phyloP scores from a whole-genome alignment of 495 filamentous ascomycete genomes.

The Tuber aestivum region DNA sequence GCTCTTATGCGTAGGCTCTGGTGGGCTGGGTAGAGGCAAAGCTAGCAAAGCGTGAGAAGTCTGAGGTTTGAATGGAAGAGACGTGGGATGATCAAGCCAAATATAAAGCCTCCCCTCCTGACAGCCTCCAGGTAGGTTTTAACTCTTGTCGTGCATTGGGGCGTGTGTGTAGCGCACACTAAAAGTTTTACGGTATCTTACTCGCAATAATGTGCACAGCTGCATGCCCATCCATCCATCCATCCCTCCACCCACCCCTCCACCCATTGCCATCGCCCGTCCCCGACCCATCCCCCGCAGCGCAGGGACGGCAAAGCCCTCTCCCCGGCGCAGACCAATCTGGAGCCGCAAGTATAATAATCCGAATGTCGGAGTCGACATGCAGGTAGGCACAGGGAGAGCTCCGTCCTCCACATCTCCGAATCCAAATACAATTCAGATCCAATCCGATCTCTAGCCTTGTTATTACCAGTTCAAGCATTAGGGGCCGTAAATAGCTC shows the following conservation, averaged over 20 bases:
- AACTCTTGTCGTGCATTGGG: not conserved
- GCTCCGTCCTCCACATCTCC: not conserved
- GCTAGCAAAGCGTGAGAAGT: not conserved
- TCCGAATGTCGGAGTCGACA: not conserved
- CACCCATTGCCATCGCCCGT: not conserved
- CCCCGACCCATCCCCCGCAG: not conserved
- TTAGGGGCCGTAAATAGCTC: not conserved
- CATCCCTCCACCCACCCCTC: not conserved
- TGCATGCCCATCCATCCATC: not conserved
- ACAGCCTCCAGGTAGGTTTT: not conserved
- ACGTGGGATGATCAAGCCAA: not conserved
- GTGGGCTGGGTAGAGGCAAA: not conserved
- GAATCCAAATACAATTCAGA: not conserved
- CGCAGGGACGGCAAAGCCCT: not conserved
- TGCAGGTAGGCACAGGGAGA: not conserved
- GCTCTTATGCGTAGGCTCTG: not conserved
- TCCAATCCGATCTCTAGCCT: not conserved
- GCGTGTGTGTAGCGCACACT: conserved; percentile 2
- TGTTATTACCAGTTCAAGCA: not conserved
- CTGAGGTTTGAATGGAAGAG: not conserved
- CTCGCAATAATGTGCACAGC: not conserved
- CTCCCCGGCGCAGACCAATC: not conserved
- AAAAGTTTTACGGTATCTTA: not conserved
- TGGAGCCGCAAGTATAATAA: not conserved
- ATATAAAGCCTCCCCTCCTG: not conserved